Evolutionary conservation across 2,329 filamentous ascomycete species (phyloP), one percentile per base, ranked within the genome.

Genomic region (Diaporthe caulivora): DNA sequence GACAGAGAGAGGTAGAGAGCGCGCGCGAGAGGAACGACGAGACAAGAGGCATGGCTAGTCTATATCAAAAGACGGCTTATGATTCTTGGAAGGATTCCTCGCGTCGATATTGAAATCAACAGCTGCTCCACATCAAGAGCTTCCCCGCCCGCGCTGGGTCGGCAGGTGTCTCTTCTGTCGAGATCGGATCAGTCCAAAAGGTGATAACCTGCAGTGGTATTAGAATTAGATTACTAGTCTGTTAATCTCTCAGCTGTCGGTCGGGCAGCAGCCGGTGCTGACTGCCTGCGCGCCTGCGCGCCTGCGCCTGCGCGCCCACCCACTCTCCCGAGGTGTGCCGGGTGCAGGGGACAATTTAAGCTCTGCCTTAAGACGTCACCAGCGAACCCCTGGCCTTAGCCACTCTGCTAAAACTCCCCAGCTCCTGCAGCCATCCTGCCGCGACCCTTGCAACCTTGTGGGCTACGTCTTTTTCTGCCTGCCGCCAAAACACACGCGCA

Each of bases 341-440:
- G 42, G 60, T 49, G 24, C 60, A 65, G 60, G 60, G 60, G 60
- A 15, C 13, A 21, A 65, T 34, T 65, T 65, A 65, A 65, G 60
- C 60, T 65, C 60, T 24, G 42, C 42, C 60, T 65, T 24, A 65
- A 37, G 42, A 65, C 60, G 60, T 65, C 60, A 65, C 60, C 42
- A 65, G 17, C 29, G 60, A 65, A 49, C 42, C 60, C 58, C 58
- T 62, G 58, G 58, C 58, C 40, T 47, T 64, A 64, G 60, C 42
- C 31, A 26, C 60, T 26, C 8, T 44, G 26, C 24, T 64, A 47
- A 64, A 34, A 34, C 34, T 5, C 34, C 60, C 60, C 60, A 13
- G 37, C 44, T 64, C 17, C 42, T 51, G 42, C 42, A 49, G 21
- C 60, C 42, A 24, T 31, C 60, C 60, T 65, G 60, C 60, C 42